Evolutionary conservation across 208 protist genomes (phyloP).

Genomic region (Crithidia acanthocephali): DNA sequence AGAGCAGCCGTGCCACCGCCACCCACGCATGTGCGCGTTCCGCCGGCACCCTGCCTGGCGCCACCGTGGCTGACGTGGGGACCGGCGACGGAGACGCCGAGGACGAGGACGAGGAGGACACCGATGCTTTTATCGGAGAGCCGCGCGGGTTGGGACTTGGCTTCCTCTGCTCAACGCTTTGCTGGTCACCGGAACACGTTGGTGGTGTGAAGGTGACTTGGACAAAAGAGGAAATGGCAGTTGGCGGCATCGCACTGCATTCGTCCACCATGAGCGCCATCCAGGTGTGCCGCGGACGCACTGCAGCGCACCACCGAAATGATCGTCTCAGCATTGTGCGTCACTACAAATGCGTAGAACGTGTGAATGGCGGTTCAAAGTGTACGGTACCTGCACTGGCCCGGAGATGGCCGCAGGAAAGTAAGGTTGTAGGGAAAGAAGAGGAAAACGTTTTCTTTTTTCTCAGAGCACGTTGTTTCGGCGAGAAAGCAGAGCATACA

Average conservation of each 20-base stretch:
- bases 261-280: constrained; percentile 38
- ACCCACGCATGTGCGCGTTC: constrained; percentile 31
- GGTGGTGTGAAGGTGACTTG: constrained; percentile 5
- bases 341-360: too few species aligned
- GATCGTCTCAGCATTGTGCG: constrained; percentile 17
- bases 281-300: constrained; percentile 29
- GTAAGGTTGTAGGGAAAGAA: too few species aligned
- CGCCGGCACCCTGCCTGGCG: constrained; percentile 7
- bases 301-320: constrained; percentile 5
- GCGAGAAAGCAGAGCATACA: too few species aligned
- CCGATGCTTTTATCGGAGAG: not conserved
- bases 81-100: not conserved
- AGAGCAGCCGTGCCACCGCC: constrained; percentile 34
- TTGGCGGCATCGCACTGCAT: constrained; percentile 20
- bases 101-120: not conserved
- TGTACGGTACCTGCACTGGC: too few species aligned
- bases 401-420: too few species aligned
- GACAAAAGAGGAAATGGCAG: constrained; percentile 18
- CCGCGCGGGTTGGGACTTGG: too few species aligned
- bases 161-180: not conserved
- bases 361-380: too few species aligned
- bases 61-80: not conserved
- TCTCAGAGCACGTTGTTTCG: too few species aligned
- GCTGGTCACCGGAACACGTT: not conserved
- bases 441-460: too few species aligned